These are phyloP conservation scores for Ascochyta rabiei DNA, from an alignment of 2,329 filamentous ascomycete genomes.

Conservation along the genomic window DNA sequence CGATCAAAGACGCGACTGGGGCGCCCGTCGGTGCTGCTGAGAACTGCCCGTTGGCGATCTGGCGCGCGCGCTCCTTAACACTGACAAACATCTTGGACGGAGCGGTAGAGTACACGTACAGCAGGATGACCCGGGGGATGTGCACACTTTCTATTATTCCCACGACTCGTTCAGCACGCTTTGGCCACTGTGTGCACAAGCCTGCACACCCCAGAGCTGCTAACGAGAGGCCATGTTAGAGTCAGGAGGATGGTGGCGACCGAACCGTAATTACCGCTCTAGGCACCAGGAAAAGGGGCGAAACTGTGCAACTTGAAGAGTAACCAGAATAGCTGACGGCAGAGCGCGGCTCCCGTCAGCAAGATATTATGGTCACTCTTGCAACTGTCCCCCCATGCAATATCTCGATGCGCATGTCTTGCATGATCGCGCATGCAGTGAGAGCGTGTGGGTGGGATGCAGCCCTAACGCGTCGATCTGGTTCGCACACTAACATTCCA, in stretches of 20 bases:
- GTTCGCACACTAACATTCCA: slow-evolving; percentile 7
- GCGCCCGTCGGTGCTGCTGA: not conserved
- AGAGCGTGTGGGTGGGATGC: not conserved
- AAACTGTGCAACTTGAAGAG: slow-evolving; percentile 8
- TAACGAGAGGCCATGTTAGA: slow-evolving; percentile 15
- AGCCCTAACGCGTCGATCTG: not conserved
- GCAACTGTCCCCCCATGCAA: not conserved
- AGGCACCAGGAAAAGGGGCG: slow-evolving; percentile 15
- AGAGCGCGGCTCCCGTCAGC: too few relatives aligned
- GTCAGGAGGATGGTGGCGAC: slow-evolving; percentile 17
- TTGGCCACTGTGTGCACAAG: slow-evolving; percentile 15
- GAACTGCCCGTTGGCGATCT: slow-evolving; percentile 22
- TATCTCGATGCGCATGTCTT: slow-evolving; percentile 1
- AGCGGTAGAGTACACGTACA: slow-evolving; percentile 8
- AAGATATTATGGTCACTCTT: not conserved
- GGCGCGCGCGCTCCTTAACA: slow-evolving; percentile 21
- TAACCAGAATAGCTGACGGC: not conserved
- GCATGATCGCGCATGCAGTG: slow-evolving; percentile 4
- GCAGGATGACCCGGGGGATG: slow-evolving; percentile 10
- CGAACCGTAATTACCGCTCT: slow-evolving; percentile 16
- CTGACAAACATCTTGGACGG: slow-evolving; percentile 20
- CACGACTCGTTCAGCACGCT: slow-evolving; percentile 8
- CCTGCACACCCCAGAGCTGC: slow-evolving; percentile 4
- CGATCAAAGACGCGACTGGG: not conserved
- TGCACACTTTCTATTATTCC: slow-evolving; percentile 11